These are phyloP conservation scores for Cadophora malorum DNA, from an alignment of 2,329 filamentous ascomycete genomes.

Conservation along the genomic window DNA sequence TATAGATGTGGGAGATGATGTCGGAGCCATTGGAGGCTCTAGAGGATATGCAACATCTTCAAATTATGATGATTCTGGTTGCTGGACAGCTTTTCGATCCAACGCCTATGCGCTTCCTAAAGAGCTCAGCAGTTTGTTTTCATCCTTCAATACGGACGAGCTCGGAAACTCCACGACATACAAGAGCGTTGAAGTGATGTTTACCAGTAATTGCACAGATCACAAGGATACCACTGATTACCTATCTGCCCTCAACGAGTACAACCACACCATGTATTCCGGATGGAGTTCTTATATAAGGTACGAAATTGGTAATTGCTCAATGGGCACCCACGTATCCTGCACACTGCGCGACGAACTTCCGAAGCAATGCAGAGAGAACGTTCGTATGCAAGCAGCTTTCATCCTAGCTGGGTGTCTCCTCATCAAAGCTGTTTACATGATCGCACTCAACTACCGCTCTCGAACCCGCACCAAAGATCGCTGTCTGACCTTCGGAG, in stretches of 20 bases:
- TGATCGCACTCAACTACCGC: conserved; percentile 33
- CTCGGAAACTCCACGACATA: conserved; percentile 31
- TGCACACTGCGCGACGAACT: conserved; percentile 22
- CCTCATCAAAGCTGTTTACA: conserved; percentile 35
- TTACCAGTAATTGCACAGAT: conserved; percentile 25
- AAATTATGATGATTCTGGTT: conserved; percentile 21
- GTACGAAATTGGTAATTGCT: conserved; percentile 22
- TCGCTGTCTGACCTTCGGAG: conserved; percentile 35
- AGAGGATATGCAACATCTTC: neutral
- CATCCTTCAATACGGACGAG: neutral
- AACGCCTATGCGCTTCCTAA: conserved; percentile 27
- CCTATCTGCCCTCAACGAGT: conserved; percentile 14
- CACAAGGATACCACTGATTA: conserved; percentile 18
- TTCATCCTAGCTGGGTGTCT: conserved; percentile 35
- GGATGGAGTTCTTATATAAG: neutral
- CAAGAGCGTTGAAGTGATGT: conserved; percentile 25
- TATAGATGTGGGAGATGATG: neutral
- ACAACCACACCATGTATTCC: neutral
- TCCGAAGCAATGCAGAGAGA: conserved; percentile 30
- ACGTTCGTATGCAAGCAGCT: conserved; percentile 37
- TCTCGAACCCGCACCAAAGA: conserved; percentile 29
- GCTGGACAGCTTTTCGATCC: conserved; percentile 34
- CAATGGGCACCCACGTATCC: neutral
- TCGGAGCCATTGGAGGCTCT: neutral
- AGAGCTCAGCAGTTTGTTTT: conserved; percentile 8